Base-by-base conservation (phyloP, 108 stramenopile genomes). In the Skeletonema tropicum region DNA sequence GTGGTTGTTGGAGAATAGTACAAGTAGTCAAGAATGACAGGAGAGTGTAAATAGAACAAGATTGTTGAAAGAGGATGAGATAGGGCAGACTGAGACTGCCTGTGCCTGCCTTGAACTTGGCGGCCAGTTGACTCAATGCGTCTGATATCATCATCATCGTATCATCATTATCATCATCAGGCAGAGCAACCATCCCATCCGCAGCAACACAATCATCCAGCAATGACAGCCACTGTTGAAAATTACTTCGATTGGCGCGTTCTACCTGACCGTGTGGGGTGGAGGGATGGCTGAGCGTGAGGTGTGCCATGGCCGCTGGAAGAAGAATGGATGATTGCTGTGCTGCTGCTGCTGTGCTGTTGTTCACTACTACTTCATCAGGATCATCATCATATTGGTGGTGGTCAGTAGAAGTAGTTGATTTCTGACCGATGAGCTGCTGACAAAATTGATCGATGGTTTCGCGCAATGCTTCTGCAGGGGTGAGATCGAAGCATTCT, bases 391-490 rank as follows among this genome's bases (percentile, higher is more conserved):
- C 70, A 74, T 15, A 11, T 46, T 25, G 15, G 5, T 25, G 21
- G 2, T 29, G 26, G 26, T 29, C 1, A 29, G 26, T n/a, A n/a
- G n/a, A n/a, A n/a, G n/a, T n/a, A n/a, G n/a, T n/a, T n/a, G n/a
- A 29, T 29, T 29, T 29, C 1, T 29, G 21, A 45, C 6, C 60
- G 33, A 59, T 60, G 23, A 80, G 79, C 70, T 83, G 73, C 6
- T 59, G 59, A 26, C 70, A 35, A 12, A 90, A 76, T 73, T 94
- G 90, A 55, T 83, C 68, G 3, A 89, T 86, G 12, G 93, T 91
- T 75, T 94, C 93, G 30, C 68, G 31, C 26, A 92, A 59, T n/a
- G 93, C 93, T 38, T 90, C 88, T 2, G 83, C 83, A 30, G 85
- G 77, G 10, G 74, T 70, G 31, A 91, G 78, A 10, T 91, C 89